Percentiles rank a stretch among this genome's conserved stretches.
phyloP scores from a whole-genome alignment of 2,329 filamentous ascomycete species.

The Colletotrichum sp. region DNA sequence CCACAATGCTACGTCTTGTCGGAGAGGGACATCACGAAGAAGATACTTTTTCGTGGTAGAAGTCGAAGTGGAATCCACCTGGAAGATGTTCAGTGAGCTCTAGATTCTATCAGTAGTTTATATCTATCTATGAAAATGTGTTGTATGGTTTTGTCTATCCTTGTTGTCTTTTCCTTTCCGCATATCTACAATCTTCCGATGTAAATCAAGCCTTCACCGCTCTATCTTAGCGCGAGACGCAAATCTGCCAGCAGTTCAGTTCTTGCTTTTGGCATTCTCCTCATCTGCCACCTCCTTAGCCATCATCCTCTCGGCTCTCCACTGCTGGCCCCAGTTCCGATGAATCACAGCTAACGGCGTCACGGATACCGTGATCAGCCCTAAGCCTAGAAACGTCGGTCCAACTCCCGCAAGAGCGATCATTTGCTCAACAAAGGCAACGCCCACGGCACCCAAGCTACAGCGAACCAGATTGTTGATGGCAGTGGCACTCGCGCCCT shows the following conservation, averaged over 20 bases:
- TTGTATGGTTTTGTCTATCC: background rate
- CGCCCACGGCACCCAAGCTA: background rate
- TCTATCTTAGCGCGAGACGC: background rate
- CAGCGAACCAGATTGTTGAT: constrained; percentile 34
- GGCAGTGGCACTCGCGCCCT: constrained; percentile 34
- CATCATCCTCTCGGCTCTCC: constrained; percentile 4
- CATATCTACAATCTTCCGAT: background rate
- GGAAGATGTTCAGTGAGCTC: background rate
- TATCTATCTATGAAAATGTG: background rate
- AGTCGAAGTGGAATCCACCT: background rate
- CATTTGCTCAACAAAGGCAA: background rate
- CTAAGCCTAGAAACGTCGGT: background rate
- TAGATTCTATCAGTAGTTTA: background rate
- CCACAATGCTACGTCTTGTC: background rate
- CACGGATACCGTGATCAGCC: background rate
- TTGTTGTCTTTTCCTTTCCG: background rate
- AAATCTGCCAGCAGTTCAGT: background rate
- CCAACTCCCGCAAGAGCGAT: background rate
- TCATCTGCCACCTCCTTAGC: background rate
- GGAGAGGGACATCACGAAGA: background rate
- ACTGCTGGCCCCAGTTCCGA: constrained; percentile 11
- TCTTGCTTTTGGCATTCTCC: background rate
- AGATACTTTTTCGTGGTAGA: background rate
- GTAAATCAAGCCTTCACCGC: background rate
- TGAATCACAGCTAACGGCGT: constrained; percentile 1